Base-by-base conservation (phyloP, 2,329 filamentous ascomycete species). In the Fusarium anthophilum region DNA sequence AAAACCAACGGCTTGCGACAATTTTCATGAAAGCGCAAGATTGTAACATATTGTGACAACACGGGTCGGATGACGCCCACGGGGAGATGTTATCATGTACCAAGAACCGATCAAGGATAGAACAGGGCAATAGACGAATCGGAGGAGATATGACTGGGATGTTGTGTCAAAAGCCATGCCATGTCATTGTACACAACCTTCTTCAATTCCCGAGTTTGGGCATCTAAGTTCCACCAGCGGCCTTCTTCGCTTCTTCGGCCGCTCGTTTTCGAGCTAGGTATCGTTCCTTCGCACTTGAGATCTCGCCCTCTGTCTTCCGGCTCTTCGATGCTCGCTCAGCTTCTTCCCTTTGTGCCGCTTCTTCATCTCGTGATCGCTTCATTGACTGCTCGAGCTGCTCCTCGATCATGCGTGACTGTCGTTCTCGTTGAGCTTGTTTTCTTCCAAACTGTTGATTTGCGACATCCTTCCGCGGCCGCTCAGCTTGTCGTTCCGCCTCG, bases 321-420 rank as follows among this genome's bases (percentile, higher is more conserved):
- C 91, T 93, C 88, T 96, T 96, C 41, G 89, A 85, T 22, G 89
- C 88, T 65, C 90, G 87, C 82, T 94, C 91, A 26, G 91, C 79
- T 70, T 89, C 87, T 73, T 84, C 84, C 75, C 90, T 88, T 77
- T 93, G 90, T 65, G 92, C 89, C 54, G 92, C 92, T 69, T 84
- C 83, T 65, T 93, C 91, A 70, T 94, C 92, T 17, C 92, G 84
- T 45, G 91, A 89, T 60, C 93, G 86, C 84, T 96, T 96, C 28
- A 92, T 87, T 41, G 91, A 87, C 79, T 92, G 88, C 77, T 92
- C 93, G 22, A 96, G 86, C 82, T 96, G 94, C 78, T 91, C 89
- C 76, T 93, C 93, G 71, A 96, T 85, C 93, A 96, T 94, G 66
- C 90, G 89, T 12, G 91, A 92, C 83, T 96, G 94, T 45, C 93